These are phyloP conservation scores for Alternaria gansuensis DNA, from an alignment of 2,329 filamentous ascomycete species.

Conservation along the genomic window DNA sequence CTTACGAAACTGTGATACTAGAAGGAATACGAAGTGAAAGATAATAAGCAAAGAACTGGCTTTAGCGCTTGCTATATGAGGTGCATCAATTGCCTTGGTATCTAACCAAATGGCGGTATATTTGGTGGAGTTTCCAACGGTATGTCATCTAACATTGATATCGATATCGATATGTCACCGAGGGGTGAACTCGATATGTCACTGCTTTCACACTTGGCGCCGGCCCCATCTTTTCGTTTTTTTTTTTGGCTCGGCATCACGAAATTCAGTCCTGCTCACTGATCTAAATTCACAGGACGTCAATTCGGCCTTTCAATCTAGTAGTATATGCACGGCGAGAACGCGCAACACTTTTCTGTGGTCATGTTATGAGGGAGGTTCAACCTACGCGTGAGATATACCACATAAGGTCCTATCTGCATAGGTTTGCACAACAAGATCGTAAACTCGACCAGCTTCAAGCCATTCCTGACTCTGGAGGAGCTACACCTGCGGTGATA, in stretches of 20 bases:
- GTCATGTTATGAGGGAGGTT: background rate
- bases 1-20: background rate
- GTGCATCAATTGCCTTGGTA: background rate
- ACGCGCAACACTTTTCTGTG: background rate
- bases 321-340: background rate
- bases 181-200: slow-evolving; percentile 23
- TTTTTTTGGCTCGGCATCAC: background rate
- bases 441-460: too few species aligned
- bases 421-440: too few species aligned
- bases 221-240: background rate
- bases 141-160: slow-evolving; percentile 21
- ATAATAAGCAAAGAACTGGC: background rate
- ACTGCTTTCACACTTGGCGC: slow-evolving; percentile 15
- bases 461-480: too few species aligned
- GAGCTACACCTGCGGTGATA: too few species aligned
- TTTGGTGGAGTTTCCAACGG: slow-evolving; percentile 13
- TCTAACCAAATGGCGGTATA: background rate
- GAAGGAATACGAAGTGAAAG: background rate
- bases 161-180: background rate
- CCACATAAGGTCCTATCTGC: background rate
- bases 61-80: background rate
- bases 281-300: background rate
- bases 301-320: too few species aligned
- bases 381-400: background rate
- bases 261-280: background rate